Evolutionary conservation across 2,329 filamentous ascomycete genomes (phyloP).

Genomic region (Amphichorda felina): DNA sequence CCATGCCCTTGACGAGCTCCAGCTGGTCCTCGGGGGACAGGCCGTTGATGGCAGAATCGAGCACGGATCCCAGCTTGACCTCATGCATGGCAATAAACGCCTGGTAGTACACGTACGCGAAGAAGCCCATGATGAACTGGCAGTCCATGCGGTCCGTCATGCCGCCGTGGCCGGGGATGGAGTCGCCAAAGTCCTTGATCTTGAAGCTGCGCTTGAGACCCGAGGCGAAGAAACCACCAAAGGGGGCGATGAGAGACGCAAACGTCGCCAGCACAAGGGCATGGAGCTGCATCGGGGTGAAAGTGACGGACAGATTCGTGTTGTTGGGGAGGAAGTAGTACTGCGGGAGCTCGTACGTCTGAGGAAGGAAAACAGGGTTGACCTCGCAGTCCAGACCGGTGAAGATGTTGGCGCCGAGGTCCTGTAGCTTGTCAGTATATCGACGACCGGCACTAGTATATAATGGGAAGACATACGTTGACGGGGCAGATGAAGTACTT

Average conservation of each 20-base stretch:
- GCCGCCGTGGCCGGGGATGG: constrained; percentile 91
- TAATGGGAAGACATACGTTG: constrained; percentile 41
- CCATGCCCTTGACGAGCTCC: constrained; percentile 58
- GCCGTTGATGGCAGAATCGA: constrained; percentile 88
- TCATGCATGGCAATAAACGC: constrained; percentile 90
- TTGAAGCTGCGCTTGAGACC: constrained; percentile 98
- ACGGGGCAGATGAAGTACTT: constrained; percentile 98
- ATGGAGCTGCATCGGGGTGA: constrained; percentile 88
- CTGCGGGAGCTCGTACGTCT: constrained; percentile 60
- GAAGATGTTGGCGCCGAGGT: constrained; percentile 86
- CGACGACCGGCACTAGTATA: background rate
- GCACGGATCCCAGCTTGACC: constrained; percentile 71
- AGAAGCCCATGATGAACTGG: constrained; percentile 99
- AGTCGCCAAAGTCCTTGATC: constrained; percentile 99
- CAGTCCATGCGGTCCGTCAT: constrained; percentile 99
- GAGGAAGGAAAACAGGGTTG: constrained; percentile 82
- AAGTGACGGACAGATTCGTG: constrained; percentile 51
- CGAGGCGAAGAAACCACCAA: constrained; percentile 96
- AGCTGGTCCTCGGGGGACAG: constrained; percentile 79
- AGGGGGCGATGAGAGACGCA: constrained; percentile 90
- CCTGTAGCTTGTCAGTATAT: constrained; percentile 23
- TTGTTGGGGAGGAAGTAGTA: constrained; percentile 58
- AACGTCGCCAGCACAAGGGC: constrained; percentile 84
- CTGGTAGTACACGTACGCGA: constrained; percentile 97
- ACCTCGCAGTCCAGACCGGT: constrained; percentile 81